Evolutionary conservation across 441 rosid genomes (phyloP).

Genomic region (Erodium moschatum): DNA sequence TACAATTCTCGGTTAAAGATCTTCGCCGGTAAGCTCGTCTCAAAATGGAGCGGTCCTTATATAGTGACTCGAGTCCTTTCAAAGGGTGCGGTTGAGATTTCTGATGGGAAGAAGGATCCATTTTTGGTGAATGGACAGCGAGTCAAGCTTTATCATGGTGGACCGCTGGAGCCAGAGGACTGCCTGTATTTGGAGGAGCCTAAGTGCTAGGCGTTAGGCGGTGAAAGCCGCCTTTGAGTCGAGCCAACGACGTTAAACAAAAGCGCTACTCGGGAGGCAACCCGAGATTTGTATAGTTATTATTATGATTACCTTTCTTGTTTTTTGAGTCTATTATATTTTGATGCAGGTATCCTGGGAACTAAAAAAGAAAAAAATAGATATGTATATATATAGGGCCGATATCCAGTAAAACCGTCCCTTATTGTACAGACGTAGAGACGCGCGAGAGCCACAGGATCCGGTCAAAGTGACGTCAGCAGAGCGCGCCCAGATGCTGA

Average conservation of each 20-base stretch:
- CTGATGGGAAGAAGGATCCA: neutral
- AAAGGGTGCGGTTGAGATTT: neutral
- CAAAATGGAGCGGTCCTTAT: neutral
- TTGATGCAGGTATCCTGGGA: no score
- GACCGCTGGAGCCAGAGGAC: neutral
- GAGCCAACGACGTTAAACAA: neutral
- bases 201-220: no score
- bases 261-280: neutral
- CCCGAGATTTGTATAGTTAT: no score
- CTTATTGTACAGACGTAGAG: no score
- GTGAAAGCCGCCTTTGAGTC: neutral
- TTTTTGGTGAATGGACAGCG: neutral
- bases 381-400: no score
- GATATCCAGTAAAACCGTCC: no score
- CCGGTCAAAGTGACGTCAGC: no score
- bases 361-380: no score
- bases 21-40: neutral
- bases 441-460: no score
- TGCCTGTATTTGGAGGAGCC: neutral
- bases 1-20: neutral
- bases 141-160: neutral
- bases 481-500: no score
- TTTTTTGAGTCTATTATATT: no score
- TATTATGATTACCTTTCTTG: no score
- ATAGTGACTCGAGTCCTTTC: neutral